A percentile compares a stretch with the other conserved stretches of the same genome.
These are phyloP conservation scores for Plantago ovata DNA, from an alignment of 257 asterid genomes.

Conservation along the genomic window DNA sequence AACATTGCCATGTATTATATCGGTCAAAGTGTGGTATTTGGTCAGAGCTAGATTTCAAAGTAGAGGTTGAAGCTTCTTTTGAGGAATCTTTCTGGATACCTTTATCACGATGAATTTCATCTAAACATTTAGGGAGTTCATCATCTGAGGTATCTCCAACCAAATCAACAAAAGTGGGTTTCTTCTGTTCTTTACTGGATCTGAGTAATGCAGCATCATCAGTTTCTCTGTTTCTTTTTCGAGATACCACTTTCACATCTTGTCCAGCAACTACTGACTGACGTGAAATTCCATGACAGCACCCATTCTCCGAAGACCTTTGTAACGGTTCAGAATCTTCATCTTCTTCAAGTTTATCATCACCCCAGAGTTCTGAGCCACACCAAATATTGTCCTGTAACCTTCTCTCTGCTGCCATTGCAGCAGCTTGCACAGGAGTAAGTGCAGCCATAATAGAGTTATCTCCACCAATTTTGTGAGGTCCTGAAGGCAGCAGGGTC, in stretches of 20 bases:
- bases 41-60: conserved; percentile 24
- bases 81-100: conserved; percentile 23
- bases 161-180: conserved; percentile 35
- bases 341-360: conserved; percentile 33
- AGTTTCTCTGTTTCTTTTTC: conserved; percentile 53
- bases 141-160: conserved; percentile 25
- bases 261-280: conserved; percentile 20
- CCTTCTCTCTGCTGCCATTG: conserved; percentile 99
- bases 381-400: conserved; percentile 84
- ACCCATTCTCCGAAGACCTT: conserved; percentile 29
- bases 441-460: conserved; percentile 66
- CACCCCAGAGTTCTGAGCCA: conserved; percentile 64
- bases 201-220: conserved; percentile 23
- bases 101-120: conserved; percentile 24
- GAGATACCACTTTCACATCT: conserved; percentile 30
- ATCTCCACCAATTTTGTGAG: conserved; percentile 82
- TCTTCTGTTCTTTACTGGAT: conserved; percentile 24
- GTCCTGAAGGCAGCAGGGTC: conserved; percentile 74
- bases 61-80: conserved; percentile 36
- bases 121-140: conserved; percentile 21
- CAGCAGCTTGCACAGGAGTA: conserved; percentile 92
- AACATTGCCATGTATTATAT: conserved; percentile 58
- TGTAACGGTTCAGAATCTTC: conserved; percentile 35
- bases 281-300: conserved; percentile 37
- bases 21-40: conserved; percentile 11